Evolutionary conservation across 2,329 filamentous ascomycete genomes (phyloP), one percentile per base, ranked within the genome.

Genomic region (Hypoxylon sp.): DNA sequence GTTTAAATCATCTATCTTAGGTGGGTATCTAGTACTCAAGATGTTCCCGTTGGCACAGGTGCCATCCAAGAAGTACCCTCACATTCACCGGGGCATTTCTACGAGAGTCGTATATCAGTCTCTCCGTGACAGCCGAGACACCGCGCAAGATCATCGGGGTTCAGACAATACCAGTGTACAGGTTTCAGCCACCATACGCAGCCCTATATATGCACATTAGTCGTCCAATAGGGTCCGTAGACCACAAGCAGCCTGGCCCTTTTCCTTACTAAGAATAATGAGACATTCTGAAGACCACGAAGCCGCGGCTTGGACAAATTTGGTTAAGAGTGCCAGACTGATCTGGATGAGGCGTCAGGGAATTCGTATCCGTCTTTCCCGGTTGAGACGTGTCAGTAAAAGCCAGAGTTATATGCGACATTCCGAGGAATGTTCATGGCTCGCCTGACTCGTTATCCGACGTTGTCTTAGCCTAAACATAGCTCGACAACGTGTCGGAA

Each of bases 101-200:
- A 47, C 42, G 11, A 47, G 21, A 39, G 24, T 21, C 29, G 37
- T 53, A 15, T 17, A 24, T 24, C 21, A 27, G 46, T 35, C 17
- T 47, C 50, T 46, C 55, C 51, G 48, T 32, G 15, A 0, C 24
- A 60, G 15, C 44, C 56, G 31, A 67, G 60, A 67, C 60, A 67
- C 27, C 60, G 44, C 19, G 32, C 53, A 58, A 31, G 55, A 59
- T 35, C 32, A 31, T 24, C 55, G 60, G 55, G 31, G 31, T 39
- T 44, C 37, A 46, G 51, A 11, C 39, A n/a, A 42, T 37, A 64
- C 55, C 60, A 46, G 60, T 56, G 31, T 60, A 32, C 51, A 31
- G 5, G 65, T 68, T 59, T 61, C 60, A 68, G 60, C 60, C 60
- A 60, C 60, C 21, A 31, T 39, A 56, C 31, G 44, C 51, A 68